Conservation (phyloP, 140 eudicot genomes). For the Senecio squalidus region DNA sequence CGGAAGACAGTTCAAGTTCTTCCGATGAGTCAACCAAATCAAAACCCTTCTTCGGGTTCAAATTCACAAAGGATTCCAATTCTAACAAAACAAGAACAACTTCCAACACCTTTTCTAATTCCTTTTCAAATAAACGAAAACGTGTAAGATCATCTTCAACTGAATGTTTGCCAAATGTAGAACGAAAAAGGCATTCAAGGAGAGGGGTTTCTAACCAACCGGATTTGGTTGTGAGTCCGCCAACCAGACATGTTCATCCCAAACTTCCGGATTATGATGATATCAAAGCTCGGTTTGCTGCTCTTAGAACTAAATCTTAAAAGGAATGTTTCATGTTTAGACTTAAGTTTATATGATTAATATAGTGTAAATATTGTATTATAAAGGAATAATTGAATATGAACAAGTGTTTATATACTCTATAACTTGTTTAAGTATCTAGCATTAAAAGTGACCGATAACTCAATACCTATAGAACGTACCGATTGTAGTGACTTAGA, state of each 20-base stretch:
- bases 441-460: no score
- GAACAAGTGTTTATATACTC: not conserved
- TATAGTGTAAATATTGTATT: slow-evolving; percentile 3
- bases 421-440: no score
- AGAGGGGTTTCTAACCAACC: slow-evolving; percentile 24
- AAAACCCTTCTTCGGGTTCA: slow-evolving; percentile 13
- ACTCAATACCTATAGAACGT: no score
- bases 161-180: not conserved
- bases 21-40: slow-evolving; percentile 17
- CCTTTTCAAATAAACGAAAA: slow-evolving; percentile 6
- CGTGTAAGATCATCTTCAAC: slow-evolving; percentile 23
- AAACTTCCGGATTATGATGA: slow-evolving; percentile 71
- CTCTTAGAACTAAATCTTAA: slow-evolving; percentile 29
- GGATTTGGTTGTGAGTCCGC: slow-evolving; percentile 10
- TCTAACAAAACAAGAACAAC: slow-evolving; percentile 2
- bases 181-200: slow-evolving; percentile 27
- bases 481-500: no score
- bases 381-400: not conserved
- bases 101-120: not conserved
- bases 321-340: not conserved
- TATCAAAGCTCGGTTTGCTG: slow-evolving; percentile 45
- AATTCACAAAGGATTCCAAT: slow-evolving; percentile 18
- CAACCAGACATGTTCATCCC: slow-evolving; percentile 39
- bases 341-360: not conserved
- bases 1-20: slow-evolving; percentile 14